phyloP scores from a whole-genome alignment of 495 filamentous ascomycete genomes.

The Penicillium daleae region DNA sequence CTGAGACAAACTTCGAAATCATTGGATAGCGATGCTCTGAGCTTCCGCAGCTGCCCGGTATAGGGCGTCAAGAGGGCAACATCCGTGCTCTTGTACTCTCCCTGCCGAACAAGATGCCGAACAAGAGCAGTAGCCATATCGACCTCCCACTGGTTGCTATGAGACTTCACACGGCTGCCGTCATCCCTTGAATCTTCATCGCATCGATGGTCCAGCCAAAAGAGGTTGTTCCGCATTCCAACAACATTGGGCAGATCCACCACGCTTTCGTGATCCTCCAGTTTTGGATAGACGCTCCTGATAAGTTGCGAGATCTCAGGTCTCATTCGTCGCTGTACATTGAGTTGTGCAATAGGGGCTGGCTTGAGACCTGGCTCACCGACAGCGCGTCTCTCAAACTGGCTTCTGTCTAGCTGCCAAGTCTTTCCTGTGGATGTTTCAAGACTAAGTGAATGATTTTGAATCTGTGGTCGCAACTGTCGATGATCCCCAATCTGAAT shows the following conservation, averaged over 20 bases:
- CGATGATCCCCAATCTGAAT: conserved; percentile 74
- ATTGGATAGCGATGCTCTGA: conserved; percentile 29
- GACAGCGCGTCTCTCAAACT: conserved; percentile 19
- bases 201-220: conserved; percentile 70
- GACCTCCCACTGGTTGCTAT: conserved; percentile 68
- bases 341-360: conserved; percentile 55
- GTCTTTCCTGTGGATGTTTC: conserved; percentile 10
- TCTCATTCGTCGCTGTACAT: conserved; percentile 74
- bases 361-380: conserved; percentile 18
- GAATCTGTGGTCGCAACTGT: conserved; percentile 65
- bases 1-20: conserved; percentile 40
- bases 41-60: conserved; percentile 63
- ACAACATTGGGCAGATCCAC: conserved; percentile 55
- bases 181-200: conserved; percentile 50
- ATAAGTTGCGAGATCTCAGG: conserved; percentile 64
- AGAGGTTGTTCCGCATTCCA: conserved; percentile 67
- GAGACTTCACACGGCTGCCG: conserved; percentile 48
- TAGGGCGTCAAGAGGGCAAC: conserved; percentile 79
- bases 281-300: conserved; percentile 64
- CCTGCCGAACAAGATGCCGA: conserved; percentile 66
- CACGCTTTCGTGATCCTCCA: conserved; percentile 59
- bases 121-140: conserved; percentile 65
- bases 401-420: conserved; percentile 15
- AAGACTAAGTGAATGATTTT: conserved; percentile 54
- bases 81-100: conserved; percentile 60